Percentiles rank a stretch among this genome's conserved stretches.
Conservation (phyloP, 495 filamentous ascomycete species). For the Penicillium antarcticum region DNA sequence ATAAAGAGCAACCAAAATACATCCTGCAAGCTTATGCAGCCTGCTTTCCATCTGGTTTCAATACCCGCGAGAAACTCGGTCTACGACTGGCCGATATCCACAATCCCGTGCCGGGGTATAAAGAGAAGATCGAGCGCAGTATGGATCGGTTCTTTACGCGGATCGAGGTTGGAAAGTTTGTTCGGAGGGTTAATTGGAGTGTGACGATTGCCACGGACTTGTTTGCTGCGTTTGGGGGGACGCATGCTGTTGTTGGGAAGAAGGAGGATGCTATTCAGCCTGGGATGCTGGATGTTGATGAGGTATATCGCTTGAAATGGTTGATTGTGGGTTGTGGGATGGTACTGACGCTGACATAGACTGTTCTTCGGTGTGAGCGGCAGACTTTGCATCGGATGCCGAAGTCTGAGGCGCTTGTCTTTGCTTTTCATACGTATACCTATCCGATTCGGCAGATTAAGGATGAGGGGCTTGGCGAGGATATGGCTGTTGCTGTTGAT, state of each 20-base stretch:
- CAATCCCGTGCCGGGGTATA: conserved; percentile 64
- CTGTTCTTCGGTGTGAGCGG: conserved; percentile 64
- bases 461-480: conserved; percentile 61
- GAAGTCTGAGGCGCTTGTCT: conserved; percentile 61
- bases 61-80: conserved; percentile 61
- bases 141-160: conserved; percentile 74
- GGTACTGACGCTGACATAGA: conserved; percentile 29
- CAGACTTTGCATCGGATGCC: conserved; percentile 77
- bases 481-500: conserved; percentile 68
- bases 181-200: conserved; percentile 56
- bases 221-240: conserved; percentile 47
- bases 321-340: neutral
- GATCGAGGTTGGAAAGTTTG: conserved; percentile 37
- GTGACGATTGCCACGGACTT: conserved; percentile 55
- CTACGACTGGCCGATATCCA: conserved; percentile 65
- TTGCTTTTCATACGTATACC: conserved; percentile 77
- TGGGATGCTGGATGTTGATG: conserved; percentile 48
- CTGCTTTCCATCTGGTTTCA: conserved; percentile 73
- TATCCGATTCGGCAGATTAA: conserved; percentile 67
- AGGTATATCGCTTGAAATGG: conserved; percentile 27
- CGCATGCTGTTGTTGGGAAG: conserved; percentile 38
- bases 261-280: conserved; percentile 37
- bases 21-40: conserved; percentile 63
- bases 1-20: conserved; percentile 39
- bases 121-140: conserved; percentile 63